Base-by-base conservation (phyloP, 768 basidiomycete genomes). In the Leccinum variicolor region DNA sequence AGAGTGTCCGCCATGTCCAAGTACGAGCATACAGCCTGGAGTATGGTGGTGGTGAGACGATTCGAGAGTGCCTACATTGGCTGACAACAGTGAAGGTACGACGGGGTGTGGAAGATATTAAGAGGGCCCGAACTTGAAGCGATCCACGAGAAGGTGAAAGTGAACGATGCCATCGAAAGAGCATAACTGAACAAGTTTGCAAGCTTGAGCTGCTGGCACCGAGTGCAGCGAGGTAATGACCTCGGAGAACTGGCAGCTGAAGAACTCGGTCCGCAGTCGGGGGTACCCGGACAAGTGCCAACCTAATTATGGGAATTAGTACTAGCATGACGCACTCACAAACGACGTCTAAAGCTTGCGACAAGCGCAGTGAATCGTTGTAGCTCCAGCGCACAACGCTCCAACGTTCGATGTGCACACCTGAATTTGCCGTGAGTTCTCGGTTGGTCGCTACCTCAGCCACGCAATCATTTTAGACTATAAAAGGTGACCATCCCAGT, bases 161-260 rank as follows among this genome's bases (percentile, higher is more conserved):
- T 43, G 68, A 60, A 50, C 60, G 55, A 46, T 70, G 55, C 61
- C 59, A 57, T 47, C 61, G 62, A 57, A 50, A 54, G 50, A 55
- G 58, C 68, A 73, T 73, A 14, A 34, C 55, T 80, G 81, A 17
- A 15, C 53, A 45, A 10, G 81, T 60, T 43, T 43, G 10, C 19
- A 19, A 43, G 74, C 45, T 46, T 81, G 52, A 17, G 52, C 1
- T 62, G 79, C 0, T 41, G n/a, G 10, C 65, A 72, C 17, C 83
- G 81, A 64, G 76, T 10, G 78, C 82, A 62, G 81, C 81, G 14
- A 79, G 77, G 13, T 79, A 73, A 75, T 21, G 84, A 86, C 61
- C 70, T 84, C 28, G 75, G 70, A 3, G 72, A 58, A 2, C 79
- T 23, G 4, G 4, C 80, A 17, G 83, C 84, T 61, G 52, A 17